Evolutionary conservation across 441 rosid species (phyloP), one percentile per base, ranked within the genome.

Genomic region (Bocquillonia castaneifolia): DNA sequence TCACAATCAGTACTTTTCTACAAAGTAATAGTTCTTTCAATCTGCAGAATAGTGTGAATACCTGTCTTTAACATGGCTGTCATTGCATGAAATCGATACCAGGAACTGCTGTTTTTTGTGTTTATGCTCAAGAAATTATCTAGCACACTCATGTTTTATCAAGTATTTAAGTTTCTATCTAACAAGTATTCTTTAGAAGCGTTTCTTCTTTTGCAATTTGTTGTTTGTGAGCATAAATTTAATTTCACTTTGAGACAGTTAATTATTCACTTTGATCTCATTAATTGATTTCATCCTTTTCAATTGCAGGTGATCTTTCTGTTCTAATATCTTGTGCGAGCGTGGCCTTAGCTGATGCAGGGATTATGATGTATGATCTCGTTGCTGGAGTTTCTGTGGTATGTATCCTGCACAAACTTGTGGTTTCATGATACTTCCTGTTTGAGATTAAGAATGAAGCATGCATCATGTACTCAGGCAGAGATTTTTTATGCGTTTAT

Each of bases 331-430:
- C 96, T 37, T 93, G 97, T 78, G 96, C 96, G 67, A 87, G 96
- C 82, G 93, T 93, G 72, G 97, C 97, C 79, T 75, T 91, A 72
- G 99, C 96, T 31, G 97, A 91, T 84, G 96, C 96, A 1, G 96
- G 99, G 65, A 91, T 91, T 70, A 85, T 88, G 97, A 86, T 93
- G 90, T 84, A 86, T 84, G 99, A 93, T 79, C 92, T 91, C n/a
- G 88, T 93, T 70, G 82, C 93, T 59, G 88, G 96, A 63, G 93
- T 88, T 75, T 89, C 96, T 71, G 89, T 91, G 95, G 97, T 89
- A 89, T 68, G 84, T 59, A 0, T 61, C 71, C 44, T 62, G 17
- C 36, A 26, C 52, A 58, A 36, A 29, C n/a, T 47, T 59, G 39
- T 17, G 20, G 10, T 23, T 40, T 58, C 18, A 32, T 28, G 23